phyloP scores from a whole-genome alignment of 2,329 filamentous ascomycete genomes.

The Penicillium sp. region DNA sequence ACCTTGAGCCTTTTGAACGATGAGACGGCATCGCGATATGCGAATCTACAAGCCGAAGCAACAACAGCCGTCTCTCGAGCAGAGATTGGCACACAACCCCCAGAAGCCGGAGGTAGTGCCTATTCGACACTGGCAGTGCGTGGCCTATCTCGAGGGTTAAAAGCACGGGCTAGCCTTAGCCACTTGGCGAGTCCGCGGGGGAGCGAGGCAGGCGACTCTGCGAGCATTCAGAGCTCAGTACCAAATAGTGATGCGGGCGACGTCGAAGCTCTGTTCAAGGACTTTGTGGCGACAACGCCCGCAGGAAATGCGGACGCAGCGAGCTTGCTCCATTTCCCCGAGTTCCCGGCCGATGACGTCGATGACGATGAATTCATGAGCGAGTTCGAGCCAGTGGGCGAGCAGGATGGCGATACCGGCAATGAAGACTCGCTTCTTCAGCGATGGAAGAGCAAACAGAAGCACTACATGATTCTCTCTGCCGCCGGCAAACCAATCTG shows the following conservation, averaged over 20 bases:
- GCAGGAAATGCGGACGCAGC: constrained; percentile 42
- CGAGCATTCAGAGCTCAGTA: constrained; percentile 53
- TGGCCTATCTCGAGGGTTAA: constrained; percentile 31
- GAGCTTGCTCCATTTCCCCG: constrained; percentile 36
- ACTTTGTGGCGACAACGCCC: constrained; percentile 56
- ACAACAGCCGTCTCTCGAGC: constrained; percentile 84
- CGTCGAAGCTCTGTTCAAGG: constrained; percentile 77
- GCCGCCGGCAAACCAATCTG: constrained; percentile 97
- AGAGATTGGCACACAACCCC: constrained; percentile 75
- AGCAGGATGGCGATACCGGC: constrained; percentile 54
- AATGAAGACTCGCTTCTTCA: constrained; percentile 62
- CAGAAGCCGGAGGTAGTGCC: constrained; percentile 68
- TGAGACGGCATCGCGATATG: constrained; percentile 32
- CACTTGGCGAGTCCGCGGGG: constrained; percentile 49
- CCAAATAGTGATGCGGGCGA: constrained; percentile 66
- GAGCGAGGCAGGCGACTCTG: constrained; percentile 54
- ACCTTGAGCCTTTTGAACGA: constrained; percentile 40
- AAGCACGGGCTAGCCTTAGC: constrained; percentile 39
- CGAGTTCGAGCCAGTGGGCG: constrained; percentile 75
- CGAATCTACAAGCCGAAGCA: constrained; percentile 60
- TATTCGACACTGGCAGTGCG: constrained; percentile 55
- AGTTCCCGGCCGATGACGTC: constrained; percentile 50
- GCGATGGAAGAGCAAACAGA: constrained; percentile 88
- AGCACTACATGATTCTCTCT: constrained; percentile 96
- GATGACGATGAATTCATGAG: constrained; percentile 65